Base-by-base conservation (phyloP, 208 protist genomes). In the Leptomonas seymouri region DNA sequence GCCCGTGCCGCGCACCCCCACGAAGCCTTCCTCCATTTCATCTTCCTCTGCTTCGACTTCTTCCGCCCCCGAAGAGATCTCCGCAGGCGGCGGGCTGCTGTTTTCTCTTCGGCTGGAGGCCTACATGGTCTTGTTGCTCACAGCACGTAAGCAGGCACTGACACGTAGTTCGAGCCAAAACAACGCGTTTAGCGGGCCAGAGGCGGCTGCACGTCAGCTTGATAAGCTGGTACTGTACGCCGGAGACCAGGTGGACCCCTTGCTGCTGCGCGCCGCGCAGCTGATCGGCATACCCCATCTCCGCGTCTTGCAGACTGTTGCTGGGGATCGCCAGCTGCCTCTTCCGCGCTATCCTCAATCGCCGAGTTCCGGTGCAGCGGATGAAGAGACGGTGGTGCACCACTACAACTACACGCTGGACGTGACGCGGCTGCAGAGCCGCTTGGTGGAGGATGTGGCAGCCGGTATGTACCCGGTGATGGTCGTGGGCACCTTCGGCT, bases 181-280 rank as follows among this genome's bases (percentile, higher is more conserved):
- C 28, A 76, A 75, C 57, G 60, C 48, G 36, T 74, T 68, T n/a
- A 51, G 48, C 8, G 60, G 67, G 2, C 54, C 27, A 6, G 73
- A 76, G 41, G 59, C 54, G 12, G 27, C 50, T n/a, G 44, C 7
- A 23, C 82, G 71, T 12, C 42, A 78, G 48, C 36, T 36, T 45
- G 48, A 53, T 28, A 74, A 69, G 14, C 71, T 94, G 0, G 82
- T 86, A 20, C 34, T 94, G 14, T 95, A 95, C 81, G 78, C 71
- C 42, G 86, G 80, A 48, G 86, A 91, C 51, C 90, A 95, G 67
- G 78, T 66, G 21, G 81, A 95, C 51, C 78, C 80, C 6, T 56
- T 84, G 8, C 63, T 92, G 11, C 42, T 75, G 15, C 55, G 66
- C 8, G 82, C 70, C 0, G 90, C 90, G 8, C 84, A 84, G 41